Conservation (phyloP, 352 stramenopile species). For the Aphanomyces astaci region DNA sequence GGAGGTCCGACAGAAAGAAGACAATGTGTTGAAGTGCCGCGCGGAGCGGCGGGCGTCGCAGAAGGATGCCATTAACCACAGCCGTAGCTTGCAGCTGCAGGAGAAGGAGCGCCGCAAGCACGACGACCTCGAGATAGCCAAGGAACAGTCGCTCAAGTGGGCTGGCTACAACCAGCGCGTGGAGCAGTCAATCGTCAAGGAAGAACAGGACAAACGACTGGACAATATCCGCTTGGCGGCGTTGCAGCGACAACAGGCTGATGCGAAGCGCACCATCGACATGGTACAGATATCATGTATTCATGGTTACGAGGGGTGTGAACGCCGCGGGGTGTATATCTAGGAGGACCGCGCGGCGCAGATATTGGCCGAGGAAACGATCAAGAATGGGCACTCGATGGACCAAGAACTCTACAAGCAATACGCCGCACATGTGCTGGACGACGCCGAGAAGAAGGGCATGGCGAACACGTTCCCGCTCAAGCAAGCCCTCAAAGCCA, state of each 20-base stretch:
- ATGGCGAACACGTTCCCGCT: constrained; percentile 61
- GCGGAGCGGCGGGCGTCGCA: constrained; percentile 56
- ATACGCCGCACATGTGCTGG: constrained; percentile 41
- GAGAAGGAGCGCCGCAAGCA: constrained; percentile 39
- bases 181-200: constrained; percentile 47
- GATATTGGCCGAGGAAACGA: constrained; percentile 32
- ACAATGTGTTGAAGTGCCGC: constrained; percentile 45
- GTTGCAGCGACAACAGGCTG: constrained; percentile 63
- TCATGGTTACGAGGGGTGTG: constrained; percentile 10
- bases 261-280: constrained; percentile 44
- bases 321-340: too few species aligned
- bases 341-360: constrained; percentile 34
- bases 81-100: constrained; percentile 49
- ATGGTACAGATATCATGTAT: constrained; percentile 7
- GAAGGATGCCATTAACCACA: constrained; percentile 50
- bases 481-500: constrained; percentile 60
- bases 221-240: constrained; percentile 56
- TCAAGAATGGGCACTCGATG: constrained; percentile 31
- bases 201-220: constrained; percentile 51
- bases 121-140: constrained; percentile 32
- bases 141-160: constrained; percentile 53
- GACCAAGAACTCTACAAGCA: constrained; percentile 58
- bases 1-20: constrained; percentile 65
- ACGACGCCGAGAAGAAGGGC: constrained; percentile 49
- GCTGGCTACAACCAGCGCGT: constrained; percentile 52